These are phyloP conservation scores for Boletus eberwhitei DNA, from an alignment of 768 basidiomycete genomes.

Conservation along the genomic window DNA sequence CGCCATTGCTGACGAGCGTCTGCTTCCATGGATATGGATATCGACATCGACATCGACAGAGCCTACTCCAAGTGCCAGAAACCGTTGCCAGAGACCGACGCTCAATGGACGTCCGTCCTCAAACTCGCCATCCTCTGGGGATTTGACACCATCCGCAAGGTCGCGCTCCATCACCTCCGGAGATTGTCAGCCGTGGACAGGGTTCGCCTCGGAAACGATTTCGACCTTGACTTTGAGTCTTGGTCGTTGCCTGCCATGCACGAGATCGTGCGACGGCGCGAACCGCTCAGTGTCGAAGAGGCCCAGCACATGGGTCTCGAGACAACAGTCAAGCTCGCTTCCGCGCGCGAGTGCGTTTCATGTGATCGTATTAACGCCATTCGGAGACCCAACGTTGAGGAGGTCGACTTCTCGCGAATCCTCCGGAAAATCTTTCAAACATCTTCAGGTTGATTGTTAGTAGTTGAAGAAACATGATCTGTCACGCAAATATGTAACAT, in stretches of 20 bases:
- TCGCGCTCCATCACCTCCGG: constrained; percentile 23
- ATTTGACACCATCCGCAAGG: constrained; percentile 29
- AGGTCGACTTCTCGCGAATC: not conserved
- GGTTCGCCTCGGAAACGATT: constrained; percentile 31
- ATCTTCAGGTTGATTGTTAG: not conserved
- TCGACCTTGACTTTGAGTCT: constrained; percentile 19
- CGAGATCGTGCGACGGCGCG: constrained; percentile 21
- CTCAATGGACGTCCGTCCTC: constrained; percentile 38
- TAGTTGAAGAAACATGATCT: not conserved
- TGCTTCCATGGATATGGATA: too few species aligned
- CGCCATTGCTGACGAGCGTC: not conserved
- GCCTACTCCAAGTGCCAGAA: not conserved
- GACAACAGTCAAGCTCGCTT: constrained; percentile 10
- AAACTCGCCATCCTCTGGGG: constrained; percentile 37
- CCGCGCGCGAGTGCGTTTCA: constrained; percentile 7
- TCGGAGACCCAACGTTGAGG: not conserved
- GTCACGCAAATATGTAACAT: not conserved
- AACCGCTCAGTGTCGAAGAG: constrained; percentile 23
- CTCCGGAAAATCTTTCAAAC: not conserved
- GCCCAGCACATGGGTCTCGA: constrained; percentile 27
- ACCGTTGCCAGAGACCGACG: not conserved
- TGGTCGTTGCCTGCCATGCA: constrained; percentile 39
- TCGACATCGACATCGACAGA: not conserved
- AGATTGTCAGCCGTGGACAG: constrained; percentile 27
- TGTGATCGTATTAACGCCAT: not conserved